Evolutionary conservation across 2,329 filamentous ascomycete species (phyloP), one percentile per base, ranked within the genome.

Genomic region (Endothia cerciana): DNA sequence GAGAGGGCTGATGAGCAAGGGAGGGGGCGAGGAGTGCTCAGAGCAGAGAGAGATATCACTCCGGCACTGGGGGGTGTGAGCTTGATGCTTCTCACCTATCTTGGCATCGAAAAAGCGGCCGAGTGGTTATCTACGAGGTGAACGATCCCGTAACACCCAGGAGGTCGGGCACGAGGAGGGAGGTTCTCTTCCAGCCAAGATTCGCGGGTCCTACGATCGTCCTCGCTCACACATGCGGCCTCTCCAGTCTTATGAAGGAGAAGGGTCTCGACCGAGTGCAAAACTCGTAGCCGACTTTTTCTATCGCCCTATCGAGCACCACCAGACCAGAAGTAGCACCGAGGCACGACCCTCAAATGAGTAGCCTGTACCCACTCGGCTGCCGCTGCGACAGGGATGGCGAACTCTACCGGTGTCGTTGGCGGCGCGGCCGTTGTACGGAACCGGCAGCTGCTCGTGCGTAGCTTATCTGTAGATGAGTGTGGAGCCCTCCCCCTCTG

Each of bases 381-480:
- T 25, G 19, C 30, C n/a, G 5, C 22, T 40, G n/a, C 55, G 19
- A 28, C 55, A 58, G 36, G 55, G 55, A 58, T 58, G 13, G 36
- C 55, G n/a, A 22, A 11, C 33, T 25, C 28, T 41, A 10, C 33
- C 33, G 36, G 33, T 57, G 33, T 58, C 33, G 55, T 19, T 38
- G 36, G n/a, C 55, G 38, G 10, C 38, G 5, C 36, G 33, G 33
- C 10, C 10, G 22, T 28, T 40, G 33, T 22, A 58, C n/a, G 4
- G 33, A 58, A 41, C 33, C 25, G 55, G 55, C 55, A 58, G 55
- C 55, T 58, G 55, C n/a, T 38, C 5, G 36, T n/a, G 55, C 13
- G 36, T 58, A 58, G 33, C 55, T 58, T 58, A 58, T 58, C 55
- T 58, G n/a, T 36, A 28, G 7, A 13, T 28, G 53, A 28, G 22